Base-by-base conservation (phyloP, 176 grass and related monocot species). In the Otatea glauca region DNA sequence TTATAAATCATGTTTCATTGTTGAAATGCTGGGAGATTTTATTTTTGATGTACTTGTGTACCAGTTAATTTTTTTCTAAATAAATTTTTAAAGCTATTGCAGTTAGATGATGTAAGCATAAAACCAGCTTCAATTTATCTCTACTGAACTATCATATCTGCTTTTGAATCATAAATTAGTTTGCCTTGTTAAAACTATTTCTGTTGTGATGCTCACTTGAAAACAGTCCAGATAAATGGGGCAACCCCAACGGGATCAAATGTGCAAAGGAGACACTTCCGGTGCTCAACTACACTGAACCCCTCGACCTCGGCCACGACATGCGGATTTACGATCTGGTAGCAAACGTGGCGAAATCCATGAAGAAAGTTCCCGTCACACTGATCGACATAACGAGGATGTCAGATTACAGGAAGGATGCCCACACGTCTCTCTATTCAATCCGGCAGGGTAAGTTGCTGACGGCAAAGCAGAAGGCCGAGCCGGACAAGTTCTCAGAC, bases 341-440 rank as follows among this genome's bases (percentile, higher is more conserved):
- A 1, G 78, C 64, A 9, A 88, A 71, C 3, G 59, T 54, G 74
- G 86, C 83, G 14, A 64, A 66, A 6, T 92, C 88, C 55, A 93
- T 88, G 88, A 63, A 85, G 58, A 86, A 73, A 12, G 88, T 94
- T 61, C 89, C 96, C 0, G 82, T 94, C 0, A 68, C 80, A 2
- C 63, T 96, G 80, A 84, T 99, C 44, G 90, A 99, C 86, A 94
- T 99, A 81, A 99, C 96, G 0, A 88, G 61, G 68, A 89, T 99
- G 93, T 99, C 96, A 11, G 88, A 92, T 68, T 93, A 88, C 80
- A 78, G 96, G 85, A 98, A 98, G 89, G 96, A 96, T 5, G 96
- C 93, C 12, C 96, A 99, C 86, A 94, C 96, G 6, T 84, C 74
- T 0, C 17, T 99, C 15, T 91, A 96, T 51, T 41, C 96, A 15